These are phyloP conservation scores for Coemansia biformis DNA, from an alignment of 192 early-diverging fungal genomes.

Conservation along the genomic window DNA sequence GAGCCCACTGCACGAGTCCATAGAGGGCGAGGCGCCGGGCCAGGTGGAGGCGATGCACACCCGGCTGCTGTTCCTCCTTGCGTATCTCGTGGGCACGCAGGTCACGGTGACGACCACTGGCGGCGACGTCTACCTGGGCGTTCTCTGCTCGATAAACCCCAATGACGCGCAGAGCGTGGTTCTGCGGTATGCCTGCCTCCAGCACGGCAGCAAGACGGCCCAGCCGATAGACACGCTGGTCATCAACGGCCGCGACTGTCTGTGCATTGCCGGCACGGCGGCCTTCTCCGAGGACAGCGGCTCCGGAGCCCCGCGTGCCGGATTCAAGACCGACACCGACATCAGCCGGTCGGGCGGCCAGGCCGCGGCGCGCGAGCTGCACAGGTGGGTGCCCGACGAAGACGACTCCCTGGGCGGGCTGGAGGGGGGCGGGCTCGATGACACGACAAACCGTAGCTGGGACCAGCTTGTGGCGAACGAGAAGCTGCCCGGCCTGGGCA, in stretches of 20 bases:
- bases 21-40: slow-evolving; percentile 38
- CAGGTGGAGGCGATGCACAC: slow-evolving; percentile 45
- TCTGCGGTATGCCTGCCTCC: slow-evolving; percentile 36
- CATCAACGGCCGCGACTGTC: slow-evolving; percentile 34
- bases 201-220: slow-evolving; percentile 14
- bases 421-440: slow-evolving; percentile 18
- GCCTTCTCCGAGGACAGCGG: slow-evolving; percentile 12
- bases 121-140: slow-evolving; percentile 22
- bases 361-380: slow-evolving; percentile 73
- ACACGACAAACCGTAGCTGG: slow-evolving; percentile 70
- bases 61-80: slow-evolving; percentile 39
- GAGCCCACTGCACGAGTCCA: slow-evolving; percentile 7
- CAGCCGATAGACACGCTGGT: slow-evolving; percentile 37
- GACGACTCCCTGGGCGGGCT: slow-evolving; percentile 24
- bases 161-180: slow-evolving; percentile 49
- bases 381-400: slow-evolving; percentile 78
- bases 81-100: slow-evolving; percentile 38
- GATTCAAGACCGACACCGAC: slow-evolving; percentile 85
- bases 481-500: slow-evolving; percentile 85
- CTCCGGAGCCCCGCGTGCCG: slow-evolving; percentile 7
- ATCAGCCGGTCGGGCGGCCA: slow-evolving; percentile 67
- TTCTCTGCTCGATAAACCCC: slow-evolving; percentile 45
- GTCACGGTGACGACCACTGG: slow-evolving; percentile 21
- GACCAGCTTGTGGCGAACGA: slow-evolving; percentile 97
- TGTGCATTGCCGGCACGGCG: slow-evolving; percentile 28